phyloP scores from a whole-genome alignment of 1,139 yeast genomes.

The Geotrichum histeridarum region DNA sequence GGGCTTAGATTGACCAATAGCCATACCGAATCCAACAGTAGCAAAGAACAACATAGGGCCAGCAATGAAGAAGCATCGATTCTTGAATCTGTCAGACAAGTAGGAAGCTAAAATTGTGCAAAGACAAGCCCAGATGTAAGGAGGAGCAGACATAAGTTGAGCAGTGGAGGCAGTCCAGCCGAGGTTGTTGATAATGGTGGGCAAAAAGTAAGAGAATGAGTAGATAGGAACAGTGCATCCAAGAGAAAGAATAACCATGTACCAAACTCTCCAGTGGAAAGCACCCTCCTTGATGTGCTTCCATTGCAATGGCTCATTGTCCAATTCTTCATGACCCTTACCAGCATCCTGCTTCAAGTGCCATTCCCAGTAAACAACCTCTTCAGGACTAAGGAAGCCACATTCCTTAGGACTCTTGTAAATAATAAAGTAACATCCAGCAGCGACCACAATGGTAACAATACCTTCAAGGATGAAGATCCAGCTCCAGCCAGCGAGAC shows the following conservation, averaged over 20 bases:
- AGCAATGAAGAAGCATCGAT: slow-evolving; percentile 4
- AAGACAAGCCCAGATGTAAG: slow-evolving; percentile 16
- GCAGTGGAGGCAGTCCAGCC: slow-evolving; percentile 35
- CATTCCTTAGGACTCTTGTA: slow-evolving; percentile 9
- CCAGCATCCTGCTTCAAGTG: slow-evolving; percentile 18
- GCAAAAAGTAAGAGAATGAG: slow-evolving; percentile 31
- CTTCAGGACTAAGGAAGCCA: slow-evolving; percentile 11
- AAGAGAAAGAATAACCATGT: slow-evolving; percentile 17
- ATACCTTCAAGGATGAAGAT: slow-evolving; percentile 40
- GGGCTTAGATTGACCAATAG: slow-evolving; percentile 3
- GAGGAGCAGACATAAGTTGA: slow-evolving; percentile 31
- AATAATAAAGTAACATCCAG: slow-evolving; percentile 31
- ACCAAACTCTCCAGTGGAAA: slow-evolving; percentile 22
- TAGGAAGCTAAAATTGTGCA: slow-evolving; percentile 7
- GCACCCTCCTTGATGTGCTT: slow-evolving; percentile 19
- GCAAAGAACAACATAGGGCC: slow-evolving; percentile 6
- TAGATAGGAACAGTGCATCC: slow-evolving; percentile 22
- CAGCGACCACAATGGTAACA: slow-evolving; percentile 40
- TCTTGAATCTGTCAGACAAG: slow-evolving; percentile 13
- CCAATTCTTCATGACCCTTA: slow-evolving; percentile 13
- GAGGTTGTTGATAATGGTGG: slow-evolving; percentile 34
- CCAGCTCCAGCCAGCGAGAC: slow-evolving; percentile 39
- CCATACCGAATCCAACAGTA: slow-evolving; percentile 10
- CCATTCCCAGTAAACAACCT: slow-evolving; percentile 16
- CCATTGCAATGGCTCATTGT: slow-evolving; percentile 11